Evolutionary conservation across 2,329 filamentous ascomycete species (phyloP), one percentile per base, ranked within the genome.

Genomic region (Zymoseptoria tritici): DNA sequence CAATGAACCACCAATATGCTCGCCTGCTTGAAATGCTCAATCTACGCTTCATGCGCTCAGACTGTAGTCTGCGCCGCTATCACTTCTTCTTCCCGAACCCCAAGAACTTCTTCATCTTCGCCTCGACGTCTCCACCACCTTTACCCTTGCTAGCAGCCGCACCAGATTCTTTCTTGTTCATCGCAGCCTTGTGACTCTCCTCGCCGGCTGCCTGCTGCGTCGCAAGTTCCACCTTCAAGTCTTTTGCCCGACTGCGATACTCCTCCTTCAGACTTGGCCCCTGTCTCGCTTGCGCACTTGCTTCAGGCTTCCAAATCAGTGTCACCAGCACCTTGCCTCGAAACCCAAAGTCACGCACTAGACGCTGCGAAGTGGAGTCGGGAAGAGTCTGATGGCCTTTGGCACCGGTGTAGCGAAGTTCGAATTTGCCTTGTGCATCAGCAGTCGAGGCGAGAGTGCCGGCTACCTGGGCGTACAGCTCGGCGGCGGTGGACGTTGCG

Each of bases 261-360:
- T 84, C 81, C 50, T 77, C 72, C 62, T 83, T 86, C 59, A 94
- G 74, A 56, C 89, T 84, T 16, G 82, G 77, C 22, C 75, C 76
- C 29, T 80, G 80, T 60, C 86, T 79, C 4, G 80, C 81, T 9
- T 80, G 76, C 1, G 76, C 68, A n/a, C 82, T 79, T 1, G 86
- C 88, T 46, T 74, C 79, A 53, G 86, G 82, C 20, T 85, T 83
- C 89, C 91, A 96, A 1, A 85, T 76, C 62, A 96, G 82, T 61
- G 87, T 93, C 51, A 97, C 78, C 8, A 96, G 78, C 31, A 92
- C 86, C 36, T 85, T 82, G 6, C 86, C 85, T 2, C 80, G 81
- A 63, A 97, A 82, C 13, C 86, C 84, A 66, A 96, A 81, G 59
- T 87, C 85, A 56, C 81, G 80, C 59, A 97, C 89, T n/a, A 97